Evolutionary conservation across 1,139 yeast species (phyloP).

Genomic region (Blastobotrys raffinosifermentans): DNA sequence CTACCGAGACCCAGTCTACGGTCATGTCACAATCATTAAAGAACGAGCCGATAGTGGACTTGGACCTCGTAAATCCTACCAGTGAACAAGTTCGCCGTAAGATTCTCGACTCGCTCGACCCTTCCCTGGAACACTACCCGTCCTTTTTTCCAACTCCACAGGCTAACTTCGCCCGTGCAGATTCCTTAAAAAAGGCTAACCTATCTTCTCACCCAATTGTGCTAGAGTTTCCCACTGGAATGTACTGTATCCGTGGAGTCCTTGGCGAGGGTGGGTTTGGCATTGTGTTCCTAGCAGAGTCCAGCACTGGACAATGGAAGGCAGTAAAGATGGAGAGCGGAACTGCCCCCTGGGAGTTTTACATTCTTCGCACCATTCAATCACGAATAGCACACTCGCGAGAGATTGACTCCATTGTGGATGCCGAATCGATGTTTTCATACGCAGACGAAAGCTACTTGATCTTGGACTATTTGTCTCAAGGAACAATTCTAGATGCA

Average conservation of each 20-base stretch:
- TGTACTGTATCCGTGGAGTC: constrained; percentile 49
- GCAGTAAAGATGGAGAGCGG: constrained; percentile 67
- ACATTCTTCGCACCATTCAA: constrained; percentile 40
- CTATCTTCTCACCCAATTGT: background rate
- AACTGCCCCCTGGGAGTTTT: constrained; percentile 76
- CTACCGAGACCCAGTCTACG: constrained; percentile 22
- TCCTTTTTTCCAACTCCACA: background rate
- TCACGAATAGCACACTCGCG: constrained; percentile 25
- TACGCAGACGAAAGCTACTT: constrained; percentile 73
- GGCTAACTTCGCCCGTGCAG: background rate
- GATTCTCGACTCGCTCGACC: constrained; percentile 26
- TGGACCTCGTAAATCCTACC: constrained; percentile 27
- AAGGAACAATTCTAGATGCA: constrained; percentile 74
- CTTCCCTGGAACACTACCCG: background rate
- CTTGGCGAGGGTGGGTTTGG: constrained; percentile 83
- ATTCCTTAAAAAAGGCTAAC: background rate
- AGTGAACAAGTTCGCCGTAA: constrained; percentile 27
- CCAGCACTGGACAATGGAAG: constrained; percentile 41
- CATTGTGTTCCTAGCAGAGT: constrained; percentile 68
- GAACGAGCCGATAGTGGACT: constrained; percentile 8
- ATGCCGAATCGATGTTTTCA: constrained; percentile 48
- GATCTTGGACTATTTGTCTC: constrained; percentile 59
- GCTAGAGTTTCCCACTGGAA: constrained; percentile 20
- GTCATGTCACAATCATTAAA: background rate
- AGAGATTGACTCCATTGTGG: constrained; percentile 41